A percentile compares a stretch with the other conserved stretches of the same genome.
Evolutionary conservation across 1,284 basidiomycete species (phyloP).

Genomic region (Boletus smithii): DNA sequence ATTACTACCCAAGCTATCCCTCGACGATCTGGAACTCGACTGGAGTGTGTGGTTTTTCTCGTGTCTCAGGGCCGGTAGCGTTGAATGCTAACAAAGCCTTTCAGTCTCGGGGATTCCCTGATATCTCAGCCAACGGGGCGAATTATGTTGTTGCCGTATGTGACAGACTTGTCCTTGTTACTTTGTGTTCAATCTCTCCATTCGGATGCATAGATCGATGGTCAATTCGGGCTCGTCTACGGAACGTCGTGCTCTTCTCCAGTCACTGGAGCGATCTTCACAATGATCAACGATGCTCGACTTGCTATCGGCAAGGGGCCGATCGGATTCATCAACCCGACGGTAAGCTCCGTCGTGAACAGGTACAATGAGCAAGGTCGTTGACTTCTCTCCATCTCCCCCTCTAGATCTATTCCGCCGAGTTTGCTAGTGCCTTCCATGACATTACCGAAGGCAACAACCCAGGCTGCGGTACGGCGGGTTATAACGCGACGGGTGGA

Average conservation of each 20-base stretch:
- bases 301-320: conserved; percentile 36
- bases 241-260: conserved; percentile 41
- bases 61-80: not conserved
- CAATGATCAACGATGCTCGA: conserved; percentile 48
- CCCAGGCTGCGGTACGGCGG: conserved; percentile 37
- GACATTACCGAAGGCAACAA: conserved; percentile 45
- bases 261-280: conserved; percentile 40
- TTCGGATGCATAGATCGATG: conserved; percentile 27
- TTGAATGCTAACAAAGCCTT: not conserved
- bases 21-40: conserved; percentile 45
- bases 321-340: conserved; percentile 40
- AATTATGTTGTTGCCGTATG: conserved; percentile 40
- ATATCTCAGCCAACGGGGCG: conserved; percentile 39
- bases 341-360: conserved; percentile 20
- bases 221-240: conserved; percentile 32
- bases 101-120: conserved; percentile 42
- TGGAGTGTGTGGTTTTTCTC: conserved; percentile 34
- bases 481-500: conserved; percentile 33
- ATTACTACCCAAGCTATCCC: conserved; percentile 31
- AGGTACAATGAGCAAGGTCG: too few relatives aligned
- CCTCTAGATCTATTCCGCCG: conserved; percentile 24
- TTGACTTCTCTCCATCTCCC: not conserved
- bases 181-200: not conserved
- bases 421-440: conserved; percentile 31
- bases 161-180: not conserved